Conservation (phyloP, 2,329 filamentous ascomycete genomes). For the Xylaria multiplex region DNA sequence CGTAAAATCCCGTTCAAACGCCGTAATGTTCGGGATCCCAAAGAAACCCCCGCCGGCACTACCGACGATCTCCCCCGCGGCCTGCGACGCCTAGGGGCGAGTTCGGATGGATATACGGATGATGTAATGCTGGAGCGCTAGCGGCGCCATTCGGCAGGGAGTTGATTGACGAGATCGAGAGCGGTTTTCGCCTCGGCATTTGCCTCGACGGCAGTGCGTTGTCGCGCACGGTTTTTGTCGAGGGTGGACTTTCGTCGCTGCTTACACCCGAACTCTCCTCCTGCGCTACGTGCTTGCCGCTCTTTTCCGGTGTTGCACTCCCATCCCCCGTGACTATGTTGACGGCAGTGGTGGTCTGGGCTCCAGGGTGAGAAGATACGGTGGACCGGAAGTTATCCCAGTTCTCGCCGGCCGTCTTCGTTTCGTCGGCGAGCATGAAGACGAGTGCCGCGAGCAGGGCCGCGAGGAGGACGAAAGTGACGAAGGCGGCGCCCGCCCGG, state of each 20-base stretch:
- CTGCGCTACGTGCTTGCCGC: conserved; percentile 14
- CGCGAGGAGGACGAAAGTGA: conserved; percentile 67
- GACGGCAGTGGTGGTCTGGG: background rate
- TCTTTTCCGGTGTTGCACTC: conserved; percentile 7
- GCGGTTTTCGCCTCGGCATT: conserved; percentile 12
- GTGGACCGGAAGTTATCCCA: conserved; percentile 11
- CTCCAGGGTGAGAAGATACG: conserved; percentile 1
- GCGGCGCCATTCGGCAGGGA: background rate
- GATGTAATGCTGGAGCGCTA: background rate
- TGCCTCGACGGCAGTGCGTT: background rate
- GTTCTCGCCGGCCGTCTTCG: conserved; percentile 33
- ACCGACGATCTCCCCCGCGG: background rate
- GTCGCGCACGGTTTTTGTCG: too few species aligned
- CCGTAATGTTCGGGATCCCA: conserved; percentile 17
- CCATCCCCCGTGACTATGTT: background rate
- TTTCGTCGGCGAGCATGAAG: conserved; percentile 63
- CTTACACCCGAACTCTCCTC: background rate
- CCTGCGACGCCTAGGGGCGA: background rate
- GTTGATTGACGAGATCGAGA: background rate
- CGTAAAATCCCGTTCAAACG: background rate
- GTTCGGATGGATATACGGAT: background rate
- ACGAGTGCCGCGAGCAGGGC: conserved; percentile 63
- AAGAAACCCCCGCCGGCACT: conserved; percentile 15
- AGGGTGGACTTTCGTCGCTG: background rate
- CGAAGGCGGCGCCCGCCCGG: conserved; percentile 73